phyloP scores from a whole-genome alignment of 768 basidiomycete species.

The Chlorophyllum brunneum region DNA sequence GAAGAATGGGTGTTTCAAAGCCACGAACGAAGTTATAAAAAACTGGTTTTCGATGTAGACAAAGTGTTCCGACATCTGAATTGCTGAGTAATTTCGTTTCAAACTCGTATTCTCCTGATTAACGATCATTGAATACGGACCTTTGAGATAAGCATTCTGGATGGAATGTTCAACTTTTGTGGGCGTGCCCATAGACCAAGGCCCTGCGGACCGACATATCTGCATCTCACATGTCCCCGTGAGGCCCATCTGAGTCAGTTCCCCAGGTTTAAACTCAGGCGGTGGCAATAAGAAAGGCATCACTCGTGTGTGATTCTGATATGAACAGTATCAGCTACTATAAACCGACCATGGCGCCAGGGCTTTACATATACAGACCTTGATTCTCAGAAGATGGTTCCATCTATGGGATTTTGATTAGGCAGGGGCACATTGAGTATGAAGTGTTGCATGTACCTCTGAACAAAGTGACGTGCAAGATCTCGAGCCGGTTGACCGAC shows the following conservation, averaged over 20 bases:
- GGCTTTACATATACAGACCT: conserved; percentile 45
- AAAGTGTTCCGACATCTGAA: conserved; percentile 92
- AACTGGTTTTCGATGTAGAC: conserved; percentile 98
- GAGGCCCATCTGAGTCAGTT: conserved; percentile 74
- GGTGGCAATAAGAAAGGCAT: conserved; percentile 96
- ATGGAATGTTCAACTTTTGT: conserved; percentile 87
- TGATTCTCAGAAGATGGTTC: conserved; percentile 92
- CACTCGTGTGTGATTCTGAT: conserved; percentile 80
- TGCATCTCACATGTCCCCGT: conserved; percentile 97
- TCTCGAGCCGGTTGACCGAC: conserved; percentile 96
- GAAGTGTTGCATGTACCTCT: conserved; percentile 51
- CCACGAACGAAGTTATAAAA: conserved; percentile 79
- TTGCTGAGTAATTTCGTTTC: conserved; percentile 48
- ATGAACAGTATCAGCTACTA: neutral
- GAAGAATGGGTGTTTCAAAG: neutral
- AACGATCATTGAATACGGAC: conserved; percentile 30
- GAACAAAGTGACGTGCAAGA: conserved; percentile 89
- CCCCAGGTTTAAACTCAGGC: conserved; percentile 82
- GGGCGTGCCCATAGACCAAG: conserved; percentile 94
- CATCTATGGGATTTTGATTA: conserved; percentile 49
- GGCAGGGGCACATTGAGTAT: conserved; percentile 12
- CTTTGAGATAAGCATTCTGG: conserved; percentile 91
- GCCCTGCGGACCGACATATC: conserved; percentile 91
- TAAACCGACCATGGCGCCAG: neutral
- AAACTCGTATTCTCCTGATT: neutral